These are phyloP conservation scores for Alternaria hordeiaustralica DNA, from an alignment of 2,329 filamentous ascomycete genomes.

Conservation along the genomic window DNA sequence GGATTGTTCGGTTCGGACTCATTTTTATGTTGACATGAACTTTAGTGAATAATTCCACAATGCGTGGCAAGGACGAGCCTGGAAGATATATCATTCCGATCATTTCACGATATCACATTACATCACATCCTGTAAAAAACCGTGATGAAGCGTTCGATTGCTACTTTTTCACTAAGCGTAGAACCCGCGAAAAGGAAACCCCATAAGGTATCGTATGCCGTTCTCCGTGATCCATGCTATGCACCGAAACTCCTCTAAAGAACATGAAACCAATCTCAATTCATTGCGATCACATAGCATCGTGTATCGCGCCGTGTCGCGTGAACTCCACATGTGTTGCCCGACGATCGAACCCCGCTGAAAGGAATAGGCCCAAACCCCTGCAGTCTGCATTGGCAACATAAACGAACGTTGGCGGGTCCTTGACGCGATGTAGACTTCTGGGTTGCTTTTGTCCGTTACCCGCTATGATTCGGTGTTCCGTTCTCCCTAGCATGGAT, in stretches of 20 bases:
- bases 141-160: not conserved
- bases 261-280: not conserved
- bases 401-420: not conserved
- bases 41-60: not conserved
- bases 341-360: not conserved
- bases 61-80: not conserved
- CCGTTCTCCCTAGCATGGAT: accelerated
- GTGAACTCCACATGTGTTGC: not conserved
- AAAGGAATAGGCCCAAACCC: not conserved
- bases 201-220: constrained; percentile 9
- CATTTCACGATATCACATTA: not conserved
- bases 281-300: not conserved
- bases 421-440: not conserved
- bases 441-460: not conserved
- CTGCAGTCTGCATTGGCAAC: not conserved
- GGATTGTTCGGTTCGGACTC: not conserved
- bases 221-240: not conserved
- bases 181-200: not conserved
- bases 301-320: not conserved
- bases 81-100: accelerated
- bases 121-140: not conserved
- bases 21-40: not conserved
- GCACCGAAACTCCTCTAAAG: constrained; percentile 1
- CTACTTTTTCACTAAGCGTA: not conserved
- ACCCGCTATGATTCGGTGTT: not conserved